Evolutionary conservation across 495 filamentous ascomycete species (phyloP), one percentile per base, ranked within the genome.

Genomic region (Neurospora intermedia): DNA sequence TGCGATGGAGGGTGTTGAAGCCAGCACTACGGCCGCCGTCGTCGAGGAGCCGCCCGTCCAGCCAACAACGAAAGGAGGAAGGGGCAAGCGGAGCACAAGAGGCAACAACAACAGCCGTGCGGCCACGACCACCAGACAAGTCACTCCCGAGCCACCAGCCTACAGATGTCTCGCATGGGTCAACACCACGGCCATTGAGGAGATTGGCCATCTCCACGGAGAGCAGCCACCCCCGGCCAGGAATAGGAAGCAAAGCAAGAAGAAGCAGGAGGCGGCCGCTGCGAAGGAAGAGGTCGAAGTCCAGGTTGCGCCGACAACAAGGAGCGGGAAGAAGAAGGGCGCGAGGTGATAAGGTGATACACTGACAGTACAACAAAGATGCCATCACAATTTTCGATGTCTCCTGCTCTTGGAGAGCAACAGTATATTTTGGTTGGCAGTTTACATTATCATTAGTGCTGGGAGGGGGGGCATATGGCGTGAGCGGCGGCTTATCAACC

Each of bases 101-200:
- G 91, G 87, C 4, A 69, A 73, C 18, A 70, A 35, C n/a, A 59
- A 62, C 15, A 66, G 54, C 54, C 93, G 94, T 81, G 86, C 85
- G 2, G 87, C 93, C 54, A 85, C 89, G 42, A 59, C 48, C 8
- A 66, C 54, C 3, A 16, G 27, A 66, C 54, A 66, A 38, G 69
- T 74, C 83, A 91, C 74, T 81, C 89, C 81, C 13, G 83, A 82
- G 71, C 76, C 72, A 77, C 84, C 72, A 76, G 45, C 83, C 43
- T 89, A 92, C 78, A 88, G 92, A 35, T 98, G 94, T 79, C 83
- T 97, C 46, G 83, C 82, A 15, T 99, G 96, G 96, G 85, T 85
- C 48, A 99, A 98, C 79, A 89, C 85, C 0, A 91, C 89, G 71
- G 94, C 93, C 20, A 75, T 94, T 8, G 87, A 89, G 2, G 90